Base-by-base conservation (phyloP, 2,329 filamentous ascomycete genomes). In the Stachybotrys chlorohalonatus region DNA sequence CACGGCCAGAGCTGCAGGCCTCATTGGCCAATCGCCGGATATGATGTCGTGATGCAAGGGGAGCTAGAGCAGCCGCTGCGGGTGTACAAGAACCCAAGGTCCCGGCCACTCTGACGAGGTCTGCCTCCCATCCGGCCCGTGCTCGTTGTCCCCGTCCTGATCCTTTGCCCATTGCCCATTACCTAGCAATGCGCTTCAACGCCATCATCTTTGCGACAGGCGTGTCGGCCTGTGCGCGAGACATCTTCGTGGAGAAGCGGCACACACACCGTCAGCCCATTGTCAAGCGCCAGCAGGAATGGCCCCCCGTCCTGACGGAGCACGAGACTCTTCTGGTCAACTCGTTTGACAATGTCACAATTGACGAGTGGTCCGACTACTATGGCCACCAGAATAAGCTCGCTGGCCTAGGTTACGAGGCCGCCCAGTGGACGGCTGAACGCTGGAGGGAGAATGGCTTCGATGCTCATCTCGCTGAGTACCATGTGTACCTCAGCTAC, bases 401-500 rank as follows among this genome's bases (percentile, higher is more conserved):
- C 3, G 71, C 70, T 1, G 70, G 70, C 15, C 57, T 63, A 2
- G 70, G 70, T n/a, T 66, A 62, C 49, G 66, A 68, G 31, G 70
- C 70, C 5, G 70, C 70, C 1, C 62, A 72, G 52, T 73, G 70
- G 70, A 73, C 70, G 1, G 62, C 64, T 1, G 68, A 72, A 31
- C 62, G 62, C n/a, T 73, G 69, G 69, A 59, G 52, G 5, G 64
- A 71, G 48, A 66, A 65, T n/a, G 70, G 70, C 6, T 63, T 73
- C 45, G 62, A 68, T 6, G 55, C 66, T 3, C 61, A 66, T 11
- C 63, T 73, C 1, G 61, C 73, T 0, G 68, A 79, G 30, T 85
- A 84, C 58, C 77, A 84, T 52, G 73, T 82, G 9, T 85, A 83
- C 57, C 67, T 86, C 48, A 82, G 81, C 53, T 86, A 86, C 55